Percentiles rank a stretch among this genome's conserved stretches.
Evolutionary conservation across 2,329 filamentous ascomycete genomes (phyloP).

Genomic region (Colletotrichum destructivum): DNA sequence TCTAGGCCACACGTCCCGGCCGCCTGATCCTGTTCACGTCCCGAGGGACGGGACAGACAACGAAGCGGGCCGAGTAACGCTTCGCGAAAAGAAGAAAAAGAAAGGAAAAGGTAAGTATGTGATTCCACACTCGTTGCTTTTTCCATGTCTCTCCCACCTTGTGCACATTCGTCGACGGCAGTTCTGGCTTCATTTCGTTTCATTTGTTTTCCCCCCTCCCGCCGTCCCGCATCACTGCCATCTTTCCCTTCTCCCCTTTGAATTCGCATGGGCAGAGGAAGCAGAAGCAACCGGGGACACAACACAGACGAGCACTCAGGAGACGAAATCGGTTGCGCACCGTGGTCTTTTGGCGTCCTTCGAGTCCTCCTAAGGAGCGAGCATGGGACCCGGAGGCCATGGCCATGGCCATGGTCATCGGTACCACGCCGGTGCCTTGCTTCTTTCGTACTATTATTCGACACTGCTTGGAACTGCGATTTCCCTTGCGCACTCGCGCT

Average conservation of each 20-base stretch:
- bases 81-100: conserved; percentile 14
- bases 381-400: no score
- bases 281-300: neutral
- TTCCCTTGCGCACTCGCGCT: conserved; percentile 6
- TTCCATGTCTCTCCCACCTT: conserved; percentile 32
- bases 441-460: conserved; percentile 9
- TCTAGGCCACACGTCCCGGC: conserved; percentile 31
- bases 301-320: neutral
- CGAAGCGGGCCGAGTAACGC: conserved; percentile 37
- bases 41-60: conserved; percentile 33
- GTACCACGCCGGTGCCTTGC: conserved; percentile 34
- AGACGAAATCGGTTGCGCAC: conserved; percentile 7
- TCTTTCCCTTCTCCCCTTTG: conserved; percentile 6
- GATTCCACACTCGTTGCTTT: conserved; percentile 35
- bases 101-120: conserved; percentile 22
- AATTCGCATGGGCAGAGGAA: conserved; percentile 8
- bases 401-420: neutral
- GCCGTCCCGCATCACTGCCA: conserved; percentile 12
- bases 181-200: conserved; percentile 20
- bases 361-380: conserved; percentile 8
- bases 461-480: conserved; percentile 15
- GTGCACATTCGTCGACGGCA: conserved; percentile 34
- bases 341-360: conserved; percentile 5
- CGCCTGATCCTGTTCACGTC: conserved; percentile 25
- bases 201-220: conserved; percentile 1